Conservation (phyloP, 2,329 filamentous ascomycete species). For the Lanzia echinophila region DNA sequence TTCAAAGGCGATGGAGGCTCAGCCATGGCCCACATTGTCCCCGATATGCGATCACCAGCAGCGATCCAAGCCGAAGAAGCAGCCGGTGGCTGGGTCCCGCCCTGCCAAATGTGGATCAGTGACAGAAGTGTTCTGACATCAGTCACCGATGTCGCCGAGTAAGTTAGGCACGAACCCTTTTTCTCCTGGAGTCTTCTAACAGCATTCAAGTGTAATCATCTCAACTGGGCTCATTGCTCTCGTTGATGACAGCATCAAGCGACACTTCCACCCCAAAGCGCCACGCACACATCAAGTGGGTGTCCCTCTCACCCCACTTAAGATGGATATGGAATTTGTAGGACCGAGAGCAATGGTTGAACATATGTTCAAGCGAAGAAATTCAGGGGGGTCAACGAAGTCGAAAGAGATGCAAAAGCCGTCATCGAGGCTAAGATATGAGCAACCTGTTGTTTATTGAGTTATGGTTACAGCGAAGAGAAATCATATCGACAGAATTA, state of each 20-base stretch:
- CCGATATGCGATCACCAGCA: slow-evolving; percentile 64
- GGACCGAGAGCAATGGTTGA: slow-evolving; percentile 56
- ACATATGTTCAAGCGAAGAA: slow-evolving; percentile 53
- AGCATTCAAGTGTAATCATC: slow-evolving; percentile 65
- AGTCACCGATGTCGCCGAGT: slow-evolving; percentile 81
- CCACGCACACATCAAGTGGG: slow-evolving; percentile 38
- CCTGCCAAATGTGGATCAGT: slow-evolving; percentile 84
- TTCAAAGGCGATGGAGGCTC: slow-evolving; percentile 56
- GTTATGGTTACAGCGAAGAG: neutral
- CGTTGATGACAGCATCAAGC: slow-evolving; percentile 84
- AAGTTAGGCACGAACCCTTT: slow-evolving; percentile 35
- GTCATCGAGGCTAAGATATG: slow-evolving; percentile 16
- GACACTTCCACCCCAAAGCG: slow-evolving; percentile 32
- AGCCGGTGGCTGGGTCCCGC: slow-evolving; percentile 84
- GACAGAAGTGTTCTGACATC: slow-evolving; percentile 61
- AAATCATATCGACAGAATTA: neutral
- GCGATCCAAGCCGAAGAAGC: slow-evolving; percentile 65
- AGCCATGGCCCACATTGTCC: slow-evolving; percentile 77
- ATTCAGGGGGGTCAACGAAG: slow-evolving; percentile 21
- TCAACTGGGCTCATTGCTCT: slow-evolving; percentile 84
- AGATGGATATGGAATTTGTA: slow-evolving; percentile 51
- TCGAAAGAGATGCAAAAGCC: slow-evolving; percentile 10
- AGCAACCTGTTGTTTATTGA: slow-evolving; percentile 5
- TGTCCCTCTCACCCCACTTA: slow-evolving; percentile 44
- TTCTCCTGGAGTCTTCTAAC: slow-evolving; percentile 5